These are phyloP conservation scores for Clathrospora elynae DNA, from an alignment of 2,329 filamentous ascomycete species.

Conservation along the genomic window DNA sequence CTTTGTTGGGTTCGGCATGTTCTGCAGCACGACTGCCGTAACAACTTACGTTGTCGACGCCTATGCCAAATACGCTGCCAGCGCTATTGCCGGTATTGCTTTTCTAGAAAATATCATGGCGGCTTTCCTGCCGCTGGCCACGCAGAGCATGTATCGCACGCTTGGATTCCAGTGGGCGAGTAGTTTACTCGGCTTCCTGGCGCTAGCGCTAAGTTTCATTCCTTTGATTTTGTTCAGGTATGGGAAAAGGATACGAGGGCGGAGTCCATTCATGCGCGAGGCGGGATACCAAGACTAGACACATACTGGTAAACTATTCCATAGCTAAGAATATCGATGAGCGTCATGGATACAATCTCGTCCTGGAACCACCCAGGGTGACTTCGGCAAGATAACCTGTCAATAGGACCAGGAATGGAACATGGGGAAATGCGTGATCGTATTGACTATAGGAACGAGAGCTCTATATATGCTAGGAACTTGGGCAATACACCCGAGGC, in stretches of 20 bases:
- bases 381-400: no score
- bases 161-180: constrained; percentile 59
- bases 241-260: constrained; percentile 49
- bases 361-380: no score
- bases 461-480: no score
- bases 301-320: no score
- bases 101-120: constrained; percentile 57
- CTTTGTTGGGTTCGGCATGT: constrained; percentile 58
- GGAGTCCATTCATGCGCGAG: constrained; percentile 48
- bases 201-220: constrained; percentile 51
- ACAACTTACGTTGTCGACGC: constrained; percentile 58
- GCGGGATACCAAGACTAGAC: constrained; percentile 21
- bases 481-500: no score
- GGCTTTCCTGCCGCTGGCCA: constrained; percentile 55
- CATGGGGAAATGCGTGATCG: no score
- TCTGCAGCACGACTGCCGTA: constrained; percentile 53
- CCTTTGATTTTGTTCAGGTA: constrained; percentile 53
- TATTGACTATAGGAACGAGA: no score
- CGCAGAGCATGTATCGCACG: constrained; percentile 54
- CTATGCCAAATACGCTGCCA: constrained; percentile 57
- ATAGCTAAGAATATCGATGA: no score
- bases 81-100: constrained; percentile 55
- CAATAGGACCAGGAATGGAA: no score
- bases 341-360: no score
- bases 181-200: constrained; percentile 53